These are phyloP conservation scores for Alternaria viburni DNA, from an alignment of 2,329 filamentous ascomycete species.

Conservation along the genomic window DNA sequence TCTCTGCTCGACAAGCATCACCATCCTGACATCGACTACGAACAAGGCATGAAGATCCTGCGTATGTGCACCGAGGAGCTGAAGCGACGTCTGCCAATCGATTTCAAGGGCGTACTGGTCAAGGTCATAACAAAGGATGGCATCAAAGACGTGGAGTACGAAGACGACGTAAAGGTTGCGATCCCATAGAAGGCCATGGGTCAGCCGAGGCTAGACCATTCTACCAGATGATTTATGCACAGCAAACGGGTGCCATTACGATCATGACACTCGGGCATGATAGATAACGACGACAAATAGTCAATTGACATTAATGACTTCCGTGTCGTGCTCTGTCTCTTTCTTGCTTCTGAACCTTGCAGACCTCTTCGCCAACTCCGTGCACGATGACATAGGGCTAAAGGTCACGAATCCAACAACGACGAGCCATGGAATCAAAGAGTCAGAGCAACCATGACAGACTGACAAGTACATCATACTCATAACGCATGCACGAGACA, in stretches of 20 bases:
- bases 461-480: background rate
- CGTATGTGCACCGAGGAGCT: slow-evolving; percentile 96
- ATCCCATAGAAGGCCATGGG: slow-evolving; percentile 55
- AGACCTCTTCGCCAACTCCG: background rate
- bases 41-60: slow-evolving; percentile 89
- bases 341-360: background rate
- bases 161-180: slow-evolving; percentile 77
- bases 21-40: slow-evolving; percentile 88
- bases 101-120: slow-evolving; percentile 95
- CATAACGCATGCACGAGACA: background rate
- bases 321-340: background rate
- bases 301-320: slow-evolving; percentile 1
- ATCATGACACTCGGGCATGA: slow-evolving; percentile 5
- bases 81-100: slow-evolving; percentile 94
- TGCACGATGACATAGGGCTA: background rate
- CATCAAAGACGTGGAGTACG: slow-evolving; percentile 81
- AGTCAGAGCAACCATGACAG: background rate
- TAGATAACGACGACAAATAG: background rate
- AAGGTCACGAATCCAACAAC: background rate
- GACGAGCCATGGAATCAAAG: background rate
- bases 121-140: slow-evolving; percentile 97
- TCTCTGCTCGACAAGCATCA: slow-evolving; percentile 99
- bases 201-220: background rate
- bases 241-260: slow-evolving; percentile 2
- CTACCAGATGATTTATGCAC: slow-evolving; percentile 8